phyloP scores from a whole-genome alignment of 2,329 filamentous ascomycete species.

The Cordyceps tenuipes region DNA sequence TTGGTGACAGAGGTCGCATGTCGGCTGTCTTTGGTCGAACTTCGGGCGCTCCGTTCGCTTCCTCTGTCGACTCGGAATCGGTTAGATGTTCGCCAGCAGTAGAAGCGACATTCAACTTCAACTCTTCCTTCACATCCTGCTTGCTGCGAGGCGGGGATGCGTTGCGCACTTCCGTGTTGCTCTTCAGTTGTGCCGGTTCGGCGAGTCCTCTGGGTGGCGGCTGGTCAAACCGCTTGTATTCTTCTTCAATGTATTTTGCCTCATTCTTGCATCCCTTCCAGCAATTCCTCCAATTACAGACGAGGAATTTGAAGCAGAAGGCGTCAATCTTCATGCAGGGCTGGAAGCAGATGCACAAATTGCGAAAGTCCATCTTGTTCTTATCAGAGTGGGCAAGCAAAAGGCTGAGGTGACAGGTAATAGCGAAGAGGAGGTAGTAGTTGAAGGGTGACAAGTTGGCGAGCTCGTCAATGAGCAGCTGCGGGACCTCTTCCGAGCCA shows the following conservation, averaged over 20 bases:
- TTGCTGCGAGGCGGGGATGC: conserved; percentile 47
- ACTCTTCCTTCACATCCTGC: conserved; percentile 27
- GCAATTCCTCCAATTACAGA: conserved; percentile 91
- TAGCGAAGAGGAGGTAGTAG: conserved; percentile 95
- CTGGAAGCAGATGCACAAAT: conserved; percentile 93
- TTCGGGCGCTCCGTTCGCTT: conserved; percentile 36
- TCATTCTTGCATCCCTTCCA: conserved; percentile 96
- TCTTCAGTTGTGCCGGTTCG: conserved; percentile 21
- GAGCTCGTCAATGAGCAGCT: conserved; percentile 81
- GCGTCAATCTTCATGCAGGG: conserved; percentile 94
- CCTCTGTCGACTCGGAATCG: conserved; percentile 35
- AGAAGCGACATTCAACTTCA: conserved; percentile 23
- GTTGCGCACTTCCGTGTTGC: conserved; percentile 10
- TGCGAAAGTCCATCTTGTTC: conserved; percentile 98
- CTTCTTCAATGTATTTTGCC: conserved; percentile 64
- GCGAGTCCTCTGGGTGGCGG: conserved; percentile 44
- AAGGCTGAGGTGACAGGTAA: conserved; percentile 90
- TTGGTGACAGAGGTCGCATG: conserved; percentile 46
- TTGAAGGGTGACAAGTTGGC: conserved; percentile 94
- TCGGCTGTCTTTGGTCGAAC: conserved; percentile 29
- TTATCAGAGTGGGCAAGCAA: conserved; percentile 85
- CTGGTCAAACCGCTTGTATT: conserved; percentile 53
- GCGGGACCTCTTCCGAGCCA: conserved; percentile 71
- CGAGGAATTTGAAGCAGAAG: conserved; percentile 90
- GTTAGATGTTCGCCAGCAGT: conserved; percentile 27